phyloP scores from a whole-genome alignment of 1,284 basidiomycete genomes.

The Leccinum proliferum region DNA sequence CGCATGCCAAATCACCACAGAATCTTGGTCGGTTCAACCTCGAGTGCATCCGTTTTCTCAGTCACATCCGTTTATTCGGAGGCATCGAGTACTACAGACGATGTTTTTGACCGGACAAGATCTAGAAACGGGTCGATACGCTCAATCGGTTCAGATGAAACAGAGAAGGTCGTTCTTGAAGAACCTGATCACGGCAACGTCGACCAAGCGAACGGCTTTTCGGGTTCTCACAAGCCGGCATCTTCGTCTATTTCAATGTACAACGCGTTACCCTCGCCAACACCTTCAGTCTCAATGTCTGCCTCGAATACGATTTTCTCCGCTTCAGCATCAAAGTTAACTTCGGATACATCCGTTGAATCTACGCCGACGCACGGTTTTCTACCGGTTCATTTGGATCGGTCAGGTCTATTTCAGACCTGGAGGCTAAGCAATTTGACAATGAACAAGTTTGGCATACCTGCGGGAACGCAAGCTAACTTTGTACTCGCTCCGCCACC shows the following conservation, averaged over 20 bases:
- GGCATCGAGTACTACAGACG: conserved; percentile 24
- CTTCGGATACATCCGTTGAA: conserved; percentile 9
- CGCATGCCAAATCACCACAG: conserved; percentile 17
- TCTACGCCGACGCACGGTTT: conserved; percentile 12
- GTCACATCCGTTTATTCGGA: conserved; percentile 24
- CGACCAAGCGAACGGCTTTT: conserved; percentile 5
- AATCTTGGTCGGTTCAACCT: conserved; percentile 20
- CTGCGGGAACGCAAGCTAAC: conserved; percentile 3
- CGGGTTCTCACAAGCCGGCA: background rate
- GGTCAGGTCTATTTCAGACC: conserved; percentile 22
- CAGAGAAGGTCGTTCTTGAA: conserved; percentile 15
- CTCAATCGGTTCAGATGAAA: conserved; percentile 14
- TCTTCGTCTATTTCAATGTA: conserved; percentile 6
- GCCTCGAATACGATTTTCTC: conserved; percentile 5
- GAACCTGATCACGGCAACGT: conserved; percentile 10
- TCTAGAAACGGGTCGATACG: conserved; percentile 15
- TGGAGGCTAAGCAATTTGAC: conserved; percentile 20
- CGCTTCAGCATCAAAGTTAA: conserved; percentile 11
- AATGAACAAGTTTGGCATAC: conserved; percentile 7
- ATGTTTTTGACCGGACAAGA: conserved; percentile 2
- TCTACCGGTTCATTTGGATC: conserved; percentile 15
- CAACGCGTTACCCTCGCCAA: conserved; percentile 1
- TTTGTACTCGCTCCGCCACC: conserved; percentile 24
- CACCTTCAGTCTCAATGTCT: background rate
- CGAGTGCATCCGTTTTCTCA: conserved; percentile 25